Percentiles rank a stretch among this genome's conserved stretches.
Conservation (phyloP, 2,329 filamentous ascomycete species). For the Claviceps arundinis region DNA sequence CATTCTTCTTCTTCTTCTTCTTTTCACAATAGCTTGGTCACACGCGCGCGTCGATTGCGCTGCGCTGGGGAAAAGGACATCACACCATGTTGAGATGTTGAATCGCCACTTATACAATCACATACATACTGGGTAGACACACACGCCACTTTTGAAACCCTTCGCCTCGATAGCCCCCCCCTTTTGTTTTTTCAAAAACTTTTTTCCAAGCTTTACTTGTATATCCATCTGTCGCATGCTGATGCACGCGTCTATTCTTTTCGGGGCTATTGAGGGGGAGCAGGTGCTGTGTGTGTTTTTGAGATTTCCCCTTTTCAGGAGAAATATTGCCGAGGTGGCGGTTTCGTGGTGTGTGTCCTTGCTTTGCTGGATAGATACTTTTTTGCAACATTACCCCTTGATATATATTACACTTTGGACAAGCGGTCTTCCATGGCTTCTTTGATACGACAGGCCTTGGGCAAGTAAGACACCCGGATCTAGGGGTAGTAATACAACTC, state of each 20-base stretch:
- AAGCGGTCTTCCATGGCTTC: conserved; percentile 12
- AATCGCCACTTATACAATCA: conserved; percentile 3
- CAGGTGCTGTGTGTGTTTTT: conserved; percentile 9
- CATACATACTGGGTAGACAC: conserved; percentile 10
- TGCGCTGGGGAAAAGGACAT: conserved; percentile 6
- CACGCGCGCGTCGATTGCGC: conserved; percentile 18
- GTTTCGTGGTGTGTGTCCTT: conserved; percentile 8
- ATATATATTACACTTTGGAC: conserved; percentile 5
- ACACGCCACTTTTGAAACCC: background rate
- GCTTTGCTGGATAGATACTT: conserved; percentile 12
- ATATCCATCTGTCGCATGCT: background rate
- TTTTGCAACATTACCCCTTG: conserved; percentile 8
- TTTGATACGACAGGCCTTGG: background rate
- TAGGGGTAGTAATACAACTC: background rate
- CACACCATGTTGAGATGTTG: conserved; percentile 4
- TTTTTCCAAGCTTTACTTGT: background rate
- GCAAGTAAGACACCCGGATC: background rate
- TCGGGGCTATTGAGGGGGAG: conserved; percentile 1
- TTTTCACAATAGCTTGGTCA: conserved; percentile 11
- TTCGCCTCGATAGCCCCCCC: background rate
- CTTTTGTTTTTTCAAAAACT: background rate
- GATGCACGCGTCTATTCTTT: background rate
- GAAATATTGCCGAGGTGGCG: conserved; percentile 2
- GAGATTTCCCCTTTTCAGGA: conserved; percentile 10
- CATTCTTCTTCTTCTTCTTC: conserved; percentile 13